phyloP scores from a whole-genome alignment of 192 early-diverging fungal genomes.

The Jimgerdemannia flammicorona region DNA sequence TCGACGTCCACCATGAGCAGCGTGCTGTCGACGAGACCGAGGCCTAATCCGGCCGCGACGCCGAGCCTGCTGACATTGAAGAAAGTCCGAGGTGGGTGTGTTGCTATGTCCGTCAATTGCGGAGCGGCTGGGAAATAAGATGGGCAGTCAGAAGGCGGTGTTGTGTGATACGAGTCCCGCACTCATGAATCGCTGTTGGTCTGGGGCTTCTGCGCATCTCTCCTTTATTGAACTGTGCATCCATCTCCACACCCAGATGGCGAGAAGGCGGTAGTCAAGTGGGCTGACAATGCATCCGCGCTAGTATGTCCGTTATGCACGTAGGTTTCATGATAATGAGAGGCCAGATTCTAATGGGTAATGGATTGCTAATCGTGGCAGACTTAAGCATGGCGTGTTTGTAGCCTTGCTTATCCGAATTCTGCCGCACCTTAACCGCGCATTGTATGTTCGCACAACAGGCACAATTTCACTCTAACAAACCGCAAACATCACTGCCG shows the following conservation, averaged over 20 bases:
- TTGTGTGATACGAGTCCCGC: too few species aligned
- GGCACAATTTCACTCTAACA: conserved; percentile 28
- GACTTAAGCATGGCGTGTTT: too few species aligned
- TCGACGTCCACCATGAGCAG: background rate
- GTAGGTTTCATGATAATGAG: conserved; percentile 25
- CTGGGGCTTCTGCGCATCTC: too few species aligned
- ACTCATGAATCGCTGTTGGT: too few species aligned
- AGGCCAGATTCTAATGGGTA: background rate
- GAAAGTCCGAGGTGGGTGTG: background rate
- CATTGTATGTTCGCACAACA: background rate
- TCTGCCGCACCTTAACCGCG: background rate
- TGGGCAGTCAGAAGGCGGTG: too few species aligned
- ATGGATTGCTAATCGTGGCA: background rate
- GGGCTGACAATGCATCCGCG: conserved; percentile 44
- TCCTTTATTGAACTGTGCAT: too few species aligned
- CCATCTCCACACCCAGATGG: conserved; percentile 14
- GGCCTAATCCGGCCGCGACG: background rate
- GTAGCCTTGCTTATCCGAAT: too few species aligned
- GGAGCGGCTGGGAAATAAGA: too few species aligned
- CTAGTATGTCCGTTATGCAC: conserved; percentile 32
- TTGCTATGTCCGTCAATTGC: too few species aligned
- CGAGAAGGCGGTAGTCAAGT: conserved; percentile 26
- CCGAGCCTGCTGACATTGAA: background rate
- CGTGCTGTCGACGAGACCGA: background rate
- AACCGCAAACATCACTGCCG: conserved; percentile 72